Percentiles rank a stretch among this genome's conserved stretches.
These are phyloP conservation scores for Urostyla sp. DNA, from an alignment of 73 alveolate species.

Conservation along the genomic window DNA sequence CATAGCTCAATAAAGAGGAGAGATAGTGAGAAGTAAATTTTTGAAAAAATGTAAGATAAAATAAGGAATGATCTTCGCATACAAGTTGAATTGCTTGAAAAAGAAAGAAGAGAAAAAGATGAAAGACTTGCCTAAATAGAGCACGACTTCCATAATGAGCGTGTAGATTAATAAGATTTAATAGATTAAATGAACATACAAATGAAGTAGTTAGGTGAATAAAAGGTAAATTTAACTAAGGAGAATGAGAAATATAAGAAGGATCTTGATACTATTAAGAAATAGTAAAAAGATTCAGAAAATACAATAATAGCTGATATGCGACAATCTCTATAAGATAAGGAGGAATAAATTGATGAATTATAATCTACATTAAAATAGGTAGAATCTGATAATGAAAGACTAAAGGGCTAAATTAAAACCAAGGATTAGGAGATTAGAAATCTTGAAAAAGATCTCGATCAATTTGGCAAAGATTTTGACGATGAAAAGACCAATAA, in stretches of 20 bases:
- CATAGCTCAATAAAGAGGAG: neutral
- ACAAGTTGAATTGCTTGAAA: constrained; percentile 38
- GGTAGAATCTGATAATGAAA: neutral
- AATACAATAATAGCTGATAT: neutral
- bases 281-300: constrained; percentile 1
- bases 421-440: constrained; percentile 4
- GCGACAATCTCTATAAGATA: no score
- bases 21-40: constrained; percentile 26
- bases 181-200: constrained; percentile 1
- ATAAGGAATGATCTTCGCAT: constrained; percentile 25
- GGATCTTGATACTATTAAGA: neutral
- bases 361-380: no score
- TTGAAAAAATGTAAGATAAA: constrained; percentile 40
- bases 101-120: neutral
- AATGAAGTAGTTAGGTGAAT: neutral
- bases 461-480: neutral
- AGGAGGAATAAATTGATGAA: no score
- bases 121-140: neutral
- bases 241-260: neutral
- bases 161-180: neutral
- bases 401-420: neutral
- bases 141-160: neutral
- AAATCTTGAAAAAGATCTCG: constrained; percentile 25
- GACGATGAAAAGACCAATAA: neutral
- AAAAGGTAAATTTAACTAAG: neutral